Base-by-base conservation (phyloP, 2,329 filamentous ascomycete genomes). In the Cercospora canescens region DNA sequence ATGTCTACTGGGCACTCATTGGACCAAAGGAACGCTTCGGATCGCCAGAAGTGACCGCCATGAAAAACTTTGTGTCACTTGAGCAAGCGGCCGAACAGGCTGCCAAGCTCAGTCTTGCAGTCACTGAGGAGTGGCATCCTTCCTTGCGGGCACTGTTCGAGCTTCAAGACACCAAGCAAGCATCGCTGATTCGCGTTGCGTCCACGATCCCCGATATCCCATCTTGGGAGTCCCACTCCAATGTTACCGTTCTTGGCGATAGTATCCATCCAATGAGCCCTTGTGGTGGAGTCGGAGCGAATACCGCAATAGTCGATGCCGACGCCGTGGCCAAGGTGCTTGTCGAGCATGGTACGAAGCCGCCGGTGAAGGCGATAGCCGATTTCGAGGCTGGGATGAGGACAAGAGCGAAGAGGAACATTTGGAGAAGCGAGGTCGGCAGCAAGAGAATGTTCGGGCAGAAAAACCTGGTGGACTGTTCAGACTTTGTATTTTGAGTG, bases 241-340 rank as follows among this genome's bases (percentile, higher is more conserved):
- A 70, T 14, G 78, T 83, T 1, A 82, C 81, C 0, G 65, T 83
- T 2, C 75, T 83, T 24, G 81, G 81, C 9, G 81, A 83, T 63
- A 79, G 81, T 1, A 78, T 79, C 3, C 82, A 83, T 71, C 75
- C 78, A 1, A 83, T 83, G 81, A 80, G 80, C 1, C 82, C 82
- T 1, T 81, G 80, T 3, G 81, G 81, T 18, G 81, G 79, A 0
- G 79, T 80, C 57, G 81, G 81, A 16, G 81, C 81, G 1, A 82
- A 82, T 60, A 83, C 81, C 1, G 81, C 81, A 26, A 73, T 83
- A 12, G 73, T 76, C 60, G 80, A 82, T 58, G 79, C 79, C 6
- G 78, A 76, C 21, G 73, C 81, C 41, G 68, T 83, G 35, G 80
- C 79, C 39, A 84, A 74, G 54, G 48, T 78, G 62, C 65, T 79